Conservation (phyloP, 2,329 filamentous ascomycete genomes). For the Colletotrichum scovillei region DNA sequence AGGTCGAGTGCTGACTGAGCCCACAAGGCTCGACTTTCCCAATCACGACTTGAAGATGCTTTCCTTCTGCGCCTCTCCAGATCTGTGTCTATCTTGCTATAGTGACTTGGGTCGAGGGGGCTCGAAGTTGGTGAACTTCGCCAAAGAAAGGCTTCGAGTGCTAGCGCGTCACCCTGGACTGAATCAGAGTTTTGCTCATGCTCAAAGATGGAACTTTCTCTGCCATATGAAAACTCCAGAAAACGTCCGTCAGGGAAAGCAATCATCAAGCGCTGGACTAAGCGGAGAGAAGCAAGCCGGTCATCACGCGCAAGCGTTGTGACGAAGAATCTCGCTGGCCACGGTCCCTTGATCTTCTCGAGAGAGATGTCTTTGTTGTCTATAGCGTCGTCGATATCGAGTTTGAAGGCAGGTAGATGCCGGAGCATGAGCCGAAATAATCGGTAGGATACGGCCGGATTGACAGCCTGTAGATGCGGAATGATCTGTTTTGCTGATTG, state of each 20-base stretch:
- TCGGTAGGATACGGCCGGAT: constrained; percentile 33
- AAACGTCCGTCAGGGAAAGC: not conserved
- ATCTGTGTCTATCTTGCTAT: not conserved
- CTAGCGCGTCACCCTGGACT: not conserved
- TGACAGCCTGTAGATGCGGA: not conserved
- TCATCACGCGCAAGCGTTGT: not conserved
- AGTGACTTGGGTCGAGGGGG: not conserved
- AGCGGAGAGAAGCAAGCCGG: not conserved
- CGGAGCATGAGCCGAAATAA: constrained; percentile 40
- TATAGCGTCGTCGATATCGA: constrained; percentile 41
- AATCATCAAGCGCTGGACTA: not conserved
- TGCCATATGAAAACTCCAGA: not conserved
- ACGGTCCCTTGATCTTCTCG: constrained; percentile 17
- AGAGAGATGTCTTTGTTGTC: not conserved
- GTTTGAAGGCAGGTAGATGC: constrained; percentile 30
- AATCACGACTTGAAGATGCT: constrained; percentile 39
- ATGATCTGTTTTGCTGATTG: not conserved
- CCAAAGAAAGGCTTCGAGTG: not conserved
- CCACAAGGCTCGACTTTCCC: constrained; percentile 41
- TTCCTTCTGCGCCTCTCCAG: constrained; percentile 38
- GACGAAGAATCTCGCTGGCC: constrained; percentile 10
- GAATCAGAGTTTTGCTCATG: not conserved
- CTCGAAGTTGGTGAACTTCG: not conserved
- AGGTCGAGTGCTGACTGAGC: constrained; percentile 42
- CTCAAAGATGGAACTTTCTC: not conserved